Evolutionary conservation across 2,329 filamentous ascomycete genomes (phyloP).

Genomic region (Colletotrichum sp.): DNA sequence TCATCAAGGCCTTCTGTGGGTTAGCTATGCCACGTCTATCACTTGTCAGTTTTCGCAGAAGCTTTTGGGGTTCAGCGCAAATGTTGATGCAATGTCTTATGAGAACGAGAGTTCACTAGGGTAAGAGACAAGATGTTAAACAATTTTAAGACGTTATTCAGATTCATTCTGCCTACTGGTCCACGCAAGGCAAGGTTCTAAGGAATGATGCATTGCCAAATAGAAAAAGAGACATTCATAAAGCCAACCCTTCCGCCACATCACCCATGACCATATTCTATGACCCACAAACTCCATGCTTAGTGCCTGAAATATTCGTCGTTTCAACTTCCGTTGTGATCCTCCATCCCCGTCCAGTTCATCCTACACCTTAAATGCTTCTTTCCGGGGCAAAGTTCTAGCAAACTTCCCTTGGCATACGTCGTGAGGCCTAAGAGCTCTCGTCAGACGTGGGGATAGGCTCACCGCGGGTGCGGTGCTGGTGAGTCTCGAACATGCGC

Average conservation of each 20-base stretch:
- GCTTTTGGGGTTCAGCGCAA: not conserved
- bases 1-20: not conserved
- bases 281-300: slow-evolving; percentile 13
- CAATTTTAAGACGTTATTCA: not conserved
- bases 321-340: not conserved
- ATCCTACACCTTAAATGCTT: not conserved
- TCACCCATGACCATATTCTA: not conserved
- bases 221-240: not conserved
- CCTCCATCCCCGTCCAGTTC: not conserved
- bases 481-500: not conserved
- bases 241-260: not conserved
- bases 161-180: not conserved
- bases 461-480: not conserved
- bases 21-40: not conserved
- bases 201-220: not conserved
- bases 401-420: not conserved
- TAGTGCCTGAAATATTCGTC: not conserved
- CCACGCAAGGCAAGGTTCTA: not conserved
- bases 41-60: not conserved
- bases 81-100: not conserved
- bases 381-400: not conserved
- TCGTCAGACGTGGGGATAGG: slow-evolving; percentile 4
- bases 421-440: not conserved
- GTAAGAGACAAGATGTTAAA: not conserved
- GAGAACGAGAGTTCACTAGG: not conserved